Evolutionary conservation across 306 rosid species (phyloP).

Genomic region (Crotalaria pallida): DNA sequence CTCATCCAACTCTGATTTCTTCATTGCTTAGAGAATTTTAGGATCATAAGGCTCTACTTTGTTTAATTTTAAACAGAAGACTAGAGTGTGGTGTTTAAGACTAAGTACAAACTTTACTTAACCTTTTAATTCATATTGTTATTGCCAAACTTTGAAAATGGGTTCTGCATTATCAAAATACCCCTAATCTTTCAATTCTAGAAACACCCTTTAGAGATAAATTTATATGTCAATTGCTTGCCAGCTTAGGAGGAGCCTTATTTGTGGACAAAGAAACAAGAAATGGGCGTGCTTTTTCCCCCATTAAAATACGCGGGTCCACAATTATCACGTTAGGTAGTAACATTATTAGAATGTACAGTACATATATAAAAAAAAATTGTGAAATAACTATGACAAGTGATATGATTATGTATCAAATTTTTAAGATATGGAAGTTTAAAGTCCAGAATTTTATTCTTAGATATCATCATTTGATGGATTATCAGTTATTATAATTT

Average conservation of each 20-base stretch:
- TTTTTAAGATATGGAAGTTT: too few relatives aligned
- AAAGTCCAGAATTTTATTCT: too few relatives aligned
- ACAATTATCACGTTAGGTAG: too few relatives aligned
- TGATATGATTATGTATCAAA: too few relatives aligned
- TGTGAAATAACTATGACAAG: too few relatives aligned
- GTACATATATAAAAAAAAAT: too few relatives aligned
- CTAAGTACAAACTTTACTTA: neutral
- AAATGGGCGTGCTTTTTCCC: neutral
- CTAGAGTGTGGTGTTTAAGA: neutral
- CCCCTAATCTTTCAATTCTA: neutral
- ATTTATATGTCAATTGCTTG: slow-evolving; percentile 25
- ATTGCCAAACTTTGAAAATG: neutral
- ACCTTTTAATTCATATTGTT: neutral
- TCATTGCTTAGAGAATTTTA: neutral
- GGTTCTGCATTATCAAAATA: neutral
- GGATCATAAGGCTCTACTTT: neutral
- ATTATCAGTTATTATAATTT: too few relatives aligned
- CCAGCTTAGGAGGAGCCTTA: slow-evolving; percentile 28
- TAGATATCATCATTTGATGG: too few relatives aligned
- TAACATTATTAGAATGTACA: too few relatives aligned
- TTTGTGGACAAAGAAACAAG: slow-evolving; percentile 21
- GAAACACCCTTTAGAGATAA: neutral
- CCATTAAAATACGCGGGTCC: neutral
- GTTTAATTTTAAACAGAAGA: neutral
- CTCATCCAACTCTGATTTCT: neutral